Evolutionary conservation across 2,329 filamentous ascomycete genomes (phyloP).

Genomic region (Microascus cirrosus): DNA sequence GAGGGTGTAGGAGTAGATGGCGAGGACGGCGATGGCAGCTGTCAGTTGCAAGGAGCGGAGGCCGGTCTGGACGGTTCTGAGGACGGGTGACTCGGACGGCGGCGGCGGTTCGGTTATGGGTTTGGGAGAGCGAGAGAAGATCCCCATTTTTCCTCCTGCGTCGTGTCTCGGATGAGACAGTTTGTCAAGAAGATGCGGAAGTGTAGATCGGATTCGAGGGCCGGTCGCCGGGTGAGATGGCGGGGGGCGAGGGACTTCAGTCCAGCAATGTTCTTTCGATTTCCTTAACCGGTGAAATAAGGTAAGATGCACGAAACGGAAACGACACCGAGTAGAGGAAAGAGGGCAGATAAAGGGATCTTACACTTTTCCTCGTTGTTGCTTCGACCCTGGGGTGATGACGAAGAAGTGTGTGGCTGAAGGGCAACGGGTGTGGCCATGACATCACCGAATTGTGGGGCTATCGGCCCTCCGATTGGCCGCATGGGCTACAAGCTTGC

Average conservation of each 20-base stretch:
- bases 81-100: slow-evolving; percentile 12
- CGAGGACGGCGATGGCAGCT: slow-evolving; percentile 62
- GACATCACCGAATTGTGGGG: neutral
- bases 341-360: neutral
- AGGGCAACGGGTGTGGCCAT: neutral
- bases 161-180: neutral
- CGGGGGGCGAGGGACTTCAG: neutral
- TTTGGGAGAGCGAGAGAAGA: neutral
- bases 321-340: neutral
- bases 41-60: slow-evolving; percentile 65
- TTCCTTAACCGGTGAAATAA: neutral
- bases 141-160: too few relatives aligned
- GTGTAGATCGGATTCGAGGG: neutral
- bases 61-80: slow-evolving; percentile 59
- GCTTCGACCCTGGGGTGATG: neutral
- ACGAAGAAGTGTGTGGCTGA: neutral
- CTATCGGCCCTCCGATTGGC: neutral
- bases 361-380: neutral
- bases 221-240: neutral
- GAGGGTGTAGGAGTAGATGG: slow-evolving; percentile 77
- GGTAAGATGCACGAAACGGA: neutral
- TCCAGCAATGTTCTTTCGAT: neutral
- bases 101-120: neutral
- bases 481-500: neutral
- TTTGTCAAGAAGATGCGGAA: neutral